A percentile compares a stretch with the other conserved stretches of the same genome.
Conservation (phyloP, 108 stramenopile genomes). For the Aurantiochytrium sp. region DNA sequence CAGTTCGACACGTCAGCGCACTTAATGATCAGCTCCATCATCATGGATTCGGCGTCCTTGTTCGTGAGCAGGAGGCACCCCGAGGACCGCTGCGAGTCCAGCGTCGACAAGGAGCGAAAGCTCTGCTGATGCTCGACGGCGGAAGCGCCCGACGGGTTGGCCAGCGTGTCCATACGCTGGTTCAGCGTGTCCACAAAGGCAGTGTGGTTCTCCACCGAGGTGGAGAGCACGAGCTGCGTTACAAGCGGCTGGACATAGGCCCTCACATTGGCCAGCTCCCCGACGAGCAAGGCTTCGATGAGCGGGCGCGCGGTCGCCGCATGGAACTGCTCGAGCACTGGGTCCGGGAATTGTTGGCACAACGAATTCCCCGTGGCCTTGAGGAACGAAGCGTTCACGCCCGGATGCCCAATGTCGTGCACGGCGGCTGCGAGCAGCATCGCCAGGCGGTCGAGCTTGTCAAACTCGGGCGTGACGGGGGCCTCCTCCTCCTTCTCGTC, state of each 20-base stretch:
- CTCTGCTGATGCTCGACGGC: neutral
- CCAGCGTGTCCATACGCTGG: neutral
- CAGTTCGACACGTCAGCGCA: slow-evolving; percentile 2
- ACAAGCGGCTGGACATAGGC: slow-evolving; percentile 33
- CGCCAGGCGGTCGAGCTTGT: slow-evolving; percentile 36
- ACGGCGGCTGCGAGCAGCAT: slow-evolving; percentile 54
- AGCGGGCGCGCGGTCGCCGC: slow-evolving; percentile 45
- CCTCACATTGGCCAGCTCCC: neutral
- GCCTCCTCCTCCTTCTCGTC: too few species aligned
- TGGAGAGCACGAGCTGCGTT: slow-evolving; percentile 50
- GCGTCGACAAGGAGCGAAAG: too few species aligned
- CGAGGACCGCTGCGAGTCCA: too few species aligned
- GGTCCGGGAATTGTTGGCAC: slow-evolving; percentile 54
- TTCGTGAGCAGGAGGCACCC: neutral
- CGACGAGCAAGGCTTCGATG: slow-evolving; percentile 38
- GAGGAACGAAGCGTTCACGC: slow-evolving; percentile 59
- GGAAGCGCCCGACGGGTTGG: too few species aligned
- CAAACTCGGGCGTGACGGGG: neutral
- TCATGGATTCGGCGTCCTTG: neutral
- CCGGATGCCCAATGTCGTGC: slow-evolving; percentile 65
- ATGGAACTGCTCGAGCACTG: slow-evolving; percentile 61
- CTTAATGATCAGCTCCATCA: neutral
- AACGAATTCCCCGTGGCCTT: slow-evolving; percentile 46
- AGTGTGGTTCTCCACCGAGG: slow-evolving; percentile 43
- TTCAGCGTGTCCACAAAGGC: slow-evolving; percentile 29